Evolutionary conservation across 306 rosid genomes (phyloP).

Genomic region (Cucumis hystrix): DNA sequence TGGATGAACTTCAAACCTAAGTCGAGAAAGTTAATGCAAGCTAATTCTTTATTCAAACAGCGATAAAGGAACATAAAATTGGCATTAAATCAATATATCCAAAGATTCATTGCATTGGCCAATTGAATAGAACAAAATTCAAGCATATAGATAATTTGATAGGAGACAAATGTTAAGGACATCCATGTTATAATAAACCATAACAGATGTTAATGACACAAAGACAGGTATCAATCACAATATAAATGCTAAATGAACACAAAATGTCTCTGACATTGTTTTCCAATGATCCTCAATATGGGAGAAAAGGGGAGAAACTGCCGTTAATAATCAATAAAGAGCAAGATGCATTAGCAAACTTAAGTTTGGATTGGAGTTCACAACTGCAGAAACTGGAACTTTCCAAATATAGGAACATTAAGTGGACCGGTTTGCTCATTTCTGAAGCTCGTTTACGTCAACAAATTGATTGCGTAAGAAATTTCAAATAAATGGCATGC

Average conservation of each 20-base stretch:
- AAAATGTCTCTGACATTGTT: neutral
- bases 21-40: neutral
- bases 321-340: neutral
- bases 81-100: neutral
- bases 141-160: neutral
- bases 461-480: neutral
- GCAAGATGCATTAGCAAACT: neutral
- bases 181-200: neutral
- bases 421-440: neutral
- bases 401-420: neutral
- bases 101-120: neutral
- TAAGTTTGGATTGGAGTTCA: neutral
- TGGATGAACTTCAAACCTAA: neutral
- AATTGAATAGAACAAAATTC: neutral
- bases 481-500: neutral
- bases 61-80: neutral
- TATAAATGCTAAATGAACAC: neutral
- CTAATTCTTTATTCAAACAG: neutral
- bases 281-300: neutral
- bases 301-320: neutral
- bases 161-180: neutral
- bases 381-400: neutral
- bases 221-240: neutral
- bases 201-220: neutral
- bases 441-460: neutral